Percentiles rank a stretch among this genome's conserved stretches.
Evolutionary conservation across 352 stramenopile genomes (phyloP).

Genomic region (Globisporangium uncinulatum): DNA sequence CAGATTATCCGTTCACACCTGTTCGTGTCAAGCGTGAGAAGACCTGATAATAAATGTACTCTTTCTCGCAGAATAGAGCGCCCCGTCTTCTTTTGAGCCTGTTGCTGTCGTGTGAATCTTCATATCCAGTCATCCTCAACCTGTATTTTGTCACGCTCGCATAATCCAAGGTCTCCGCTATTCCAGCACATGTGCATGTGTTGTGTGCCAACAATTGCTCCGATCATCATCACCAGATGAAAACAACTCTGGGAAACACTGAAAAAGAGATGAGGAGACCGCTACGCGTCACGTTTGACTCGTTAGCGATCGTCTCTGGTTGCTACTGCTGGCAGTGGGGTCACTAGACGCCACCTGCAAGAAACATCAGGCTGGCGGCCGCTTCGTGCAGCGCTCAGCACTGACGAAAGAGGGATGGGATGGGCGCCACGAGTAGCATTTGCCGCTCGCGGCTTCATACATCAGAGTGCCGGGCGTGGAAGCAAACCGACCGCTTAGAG

Average conservation of each 20-base stretch:
- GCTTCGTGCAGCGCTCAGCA: too few relatives aligned
- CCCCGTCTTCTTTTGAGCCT: neutral
- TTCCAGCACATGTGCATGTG: too few relatives aligned
- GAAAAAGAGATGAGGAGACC: neutral
- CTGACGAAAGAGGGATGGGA: too few relatives aligned
- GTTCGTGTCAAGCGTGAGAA: constrained; percentile 12
- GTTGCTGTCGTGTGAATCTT: too few relatives aligned
- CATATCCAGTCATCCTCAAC: neutral
- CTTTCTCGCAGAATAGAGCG: neutral
- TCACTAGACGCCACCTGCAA: too few relatives aligned
- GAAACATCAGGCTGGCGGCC: too few relatives aligned
- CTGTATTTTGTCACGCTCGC: too few relatives aligned
- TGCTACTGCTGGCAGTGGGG: neutral
- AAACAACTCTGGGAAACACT: neutral
- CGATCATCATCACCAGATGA: too few relatives aligned
- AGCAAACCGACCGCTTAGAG: constrained; percentile 37
- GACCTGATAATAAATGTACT: neutral
- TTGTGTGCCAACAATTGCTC: too few relatives aligned
- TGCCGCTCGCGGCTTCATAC: neutral
- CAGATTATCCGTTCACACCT: neutral
- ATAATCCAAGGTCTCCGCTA: too few relatives aligned
- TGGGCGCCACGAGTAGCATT: too few relatives aligned
- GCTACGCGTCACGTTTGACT: neutral
- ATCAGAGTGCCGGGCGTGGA: neutral
- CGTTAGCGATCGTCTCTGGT: neutral